phyloP scores from a whole-genome alignment of 2,329 filamentous ascomycete genomes.

The Ascochyta lentis region DNA sequence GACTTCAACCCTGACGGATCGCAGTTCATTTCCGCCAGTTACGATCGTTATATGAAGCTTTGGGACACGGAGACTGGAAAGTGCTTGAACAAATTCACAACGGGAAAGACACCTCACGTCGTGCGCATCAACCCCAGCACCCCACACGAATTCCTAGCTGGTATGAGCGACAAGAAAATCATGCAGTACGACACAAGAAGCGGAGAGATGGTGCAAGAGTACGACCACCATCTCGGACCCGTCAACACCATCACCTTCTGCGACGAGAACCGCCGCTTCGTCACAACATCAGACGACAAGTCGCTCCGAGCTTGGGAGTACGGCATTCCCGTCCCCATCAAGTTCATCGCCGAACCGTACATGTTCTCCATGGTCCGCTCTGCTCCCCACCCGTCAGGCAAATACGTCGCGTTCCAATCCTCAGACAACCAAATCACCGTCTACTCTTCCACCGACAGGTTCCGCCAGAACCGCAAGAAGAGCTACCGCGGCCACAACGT shows the following conservation, averaged over 20 bases:
- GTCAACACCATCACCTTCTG: slow-evolving; percentile 98
- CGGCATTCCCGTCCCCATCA: slow-evolving; percentile 97
- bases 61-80: slow-evolving; percentile 97
- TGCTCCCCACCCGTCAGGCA: slow-evolving; percentile 83
- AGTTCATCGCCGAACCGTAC: slow-evolving; percentile 95
- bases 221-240: slow-evolving; percentile 96
- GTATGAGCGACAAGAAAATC: slow-evolving; percentile 99
- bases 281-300: slow-evolving; percentile 98
- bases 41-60: slow-evolving; percentile 94
- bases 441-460: slow-evolving; percentile 92
- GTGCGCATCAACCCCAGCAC: slow-evolving; percentile 89
- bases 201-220: slow-evolving; percentile 88
- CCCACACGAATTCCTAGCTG: slow-evolving; percentile 89
- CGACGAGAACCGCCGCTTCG: slow-evolving; percentile 92
- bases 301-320: slow-evolving; percentile 97
- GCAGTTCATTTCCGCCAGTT: slow-evolving; percentile 88
- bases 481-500: slow-evolving; percentile 95
- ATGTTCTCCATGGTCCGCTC: slow-evolving; percentile 96
- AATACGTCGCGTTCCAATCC: slow-evolving; percentile 92
- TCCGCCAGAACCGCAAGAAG: slow-evolving; percentile 97
- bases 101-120: slow-evolving; percentile 93
- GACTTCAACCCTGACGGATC: slow-evolving; percentile 84
- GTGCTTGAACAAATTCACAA: slow-evolving; percentile 87
- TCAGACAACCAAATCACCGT: slow-evolving; percentile 97
- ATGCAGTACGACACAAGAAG: slow-evolving; percentile 92